A percentile compares a stretch with the other conserved stretches of the same genome.
Conservation (phyloP, 257 asterid genomes). For the Fraxinus cuspidata region DNA sequence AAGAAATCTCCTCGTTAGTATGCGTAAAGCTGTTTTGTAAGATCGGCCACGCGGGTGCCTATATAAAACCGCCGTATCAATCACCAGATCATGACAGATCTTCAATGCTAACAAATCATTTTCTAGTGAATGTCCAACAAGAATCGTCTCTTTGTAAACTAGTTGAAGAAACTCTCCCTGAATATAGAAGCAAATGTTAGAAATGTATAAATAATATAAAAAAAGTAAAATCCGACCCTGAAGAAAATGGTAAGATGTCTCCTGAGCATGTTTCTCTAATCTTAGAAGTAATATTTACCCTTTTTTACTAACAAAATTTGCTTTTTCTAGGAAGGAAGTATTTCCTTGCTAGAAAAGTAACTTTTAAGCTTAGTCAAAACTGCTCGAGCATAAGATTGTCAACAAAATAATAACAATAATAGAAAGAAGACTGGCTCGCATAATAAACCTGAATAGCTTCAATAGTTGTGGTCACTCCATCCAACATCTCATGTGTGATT, state of each 20-base stretch:
- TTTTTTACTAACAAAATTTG: background rate
- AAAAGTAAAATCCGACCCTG: background rate
- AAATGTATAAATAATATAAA: background rate
- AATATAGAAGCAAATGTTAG: slow-evolving; percentile 32
- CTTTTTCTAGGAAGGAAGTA: background rate
- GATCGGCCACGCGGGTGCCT: slow-evolving; percentile 85
- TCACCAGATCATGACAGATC: slow-evolving; percentile 78
- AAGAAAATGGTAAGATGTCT: background rate
- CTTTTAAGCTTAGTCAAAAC: background rate
- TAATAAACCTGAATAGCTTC: slow-evolving; percentile 78
- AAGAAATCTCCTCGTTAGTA: slow-evolving; percentile 72
- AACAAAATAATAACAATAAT: background rate
- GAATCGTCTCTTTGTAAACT: slow-evolving; percentile 84
- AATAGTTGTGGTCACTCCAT: slow-evolving; percentile 77
- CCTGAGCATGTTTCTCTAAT: background rate
- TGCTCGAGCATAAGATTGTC: background rate
- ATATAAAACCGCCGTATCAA: slow-evolving; percentile 88
- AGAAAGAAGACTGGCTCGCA: slow-evolving; percentile 18
- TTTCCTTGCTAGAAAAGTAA: background rate
- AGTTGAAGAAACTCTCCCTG: slow-evolving; percentile 78
- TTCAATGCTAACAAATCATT: slow-evolving; percentile 85
- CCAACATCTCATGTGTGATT: slow-evolving; percentile 76
- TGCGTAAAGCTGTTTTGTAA: slow-evolving; percentile 88
- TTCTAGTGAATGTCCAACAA: slow-evolving; percentile 94
- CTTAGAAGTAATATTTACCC: background rate